Percentiles rank a stretch among this genome's conserved stretches.
These are phyloP conservation scores for Tricholomella constricta DNA, from an alignment of 768 basidiomycete genomes.

Conservation along the genomic window DNA sequence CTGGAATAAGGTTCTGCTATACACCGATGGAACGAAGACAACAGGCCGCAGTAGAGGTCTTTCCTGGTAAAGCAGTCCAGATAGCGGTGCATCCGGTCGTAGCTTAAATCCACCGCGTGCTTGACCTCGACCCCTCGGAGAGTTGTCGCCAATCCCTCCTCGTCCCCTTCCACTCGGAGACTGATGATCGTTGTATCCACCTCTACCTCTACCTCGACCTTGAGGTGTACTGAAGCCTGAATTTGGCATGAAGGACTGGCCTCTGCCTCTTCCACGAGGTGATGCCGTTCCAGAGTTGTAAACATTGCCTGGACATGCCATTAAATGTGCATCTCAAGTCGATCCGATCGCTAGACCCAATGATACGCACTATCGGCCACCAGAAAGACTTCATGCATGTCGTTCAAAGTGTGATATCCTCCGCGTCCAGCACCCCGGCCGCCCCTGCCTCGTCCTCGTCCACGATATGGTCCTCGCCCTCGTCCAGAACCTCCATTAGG, in stretches of 20 bases:
- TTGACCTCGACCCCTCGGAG: constrained; percentile 20
- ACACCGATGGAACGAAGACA: constrained; percentile 62
- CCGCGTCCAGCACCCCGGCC: constrained; percentile 22
- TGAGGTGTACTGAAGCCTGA: constrained; percentile 19
- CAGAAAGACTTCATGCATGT: constrained; percentile 17
- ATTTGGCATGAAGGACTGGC: constrained; percentile 12
- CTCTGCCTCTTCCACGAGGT: constrained; percentile 16
- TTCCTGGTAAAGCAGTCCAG: constrained; percentile 54
- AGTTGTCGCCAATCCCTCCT: constrained; percentile 19
- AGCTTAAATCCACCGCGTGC: constrained; percentile 34
- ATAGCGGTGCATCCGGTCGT: constrained; percentile 50
- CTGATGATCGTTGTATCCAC: constrained; percentile 4
- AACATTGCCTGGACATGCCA: constrained; percentile 11
- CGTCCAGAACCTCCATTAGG: constrained; percentile 17
- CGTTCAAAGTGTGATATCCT: constrained; percentile 23
- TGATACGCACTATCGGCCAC: constrained; percentile 29
- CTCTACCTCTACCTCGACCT: constrained; percentile 23
- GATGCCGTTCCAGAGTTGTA: constrained; percentile 21
- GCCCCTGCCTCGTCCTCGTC: constrained; percentile 28
- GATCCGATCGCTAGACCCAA: constrained; percentile 1
- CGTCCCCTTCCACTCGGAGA: constrained; percentile 19
- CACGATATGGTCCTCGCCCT: constrained; percentile 21
- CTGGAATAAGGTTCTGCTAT: constrained; percentile 53
- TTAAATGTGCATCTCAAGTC: constrained; percentile 10
- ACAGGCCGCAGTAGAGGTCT: constrained; percentile 70